Evolutionary conservation across 2,329 filamentous ascomycete species (phyloP).

Genomic region (Zasmidium cellare): DNA sequence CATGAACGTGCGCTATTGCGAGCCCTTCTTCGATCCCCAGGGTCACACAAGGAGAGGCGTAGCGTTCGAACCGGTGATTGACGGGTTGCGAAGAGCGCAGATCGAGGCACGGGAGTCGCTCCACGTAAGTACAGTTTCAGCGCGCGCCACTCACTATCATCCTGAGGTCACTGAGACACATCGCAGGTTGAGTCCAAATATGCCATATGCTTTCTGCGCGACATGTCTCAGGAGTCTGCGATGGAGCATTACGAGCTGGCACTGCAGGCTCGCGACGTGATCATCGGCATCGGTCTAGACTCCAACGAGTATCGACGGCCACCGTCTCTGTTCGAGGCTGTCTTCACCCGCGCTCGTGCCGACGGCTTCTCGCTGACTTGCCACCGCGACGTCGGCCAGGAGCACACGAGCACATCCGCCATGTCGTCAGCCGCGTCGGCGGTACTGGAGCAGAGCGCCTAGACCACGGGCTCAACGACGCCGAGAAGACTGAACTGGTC

Average conservation of each 20-base stretch:
- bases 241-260: constrained; percentile 43
- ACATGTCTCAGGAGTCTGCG: constrained; percentile 41
- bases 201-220: constrained; percentile 48
- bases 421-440: constrained; percentile 34
- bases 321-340: constrained; percentile 46
- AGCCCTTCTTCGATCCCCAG: constrained; percentile 48
- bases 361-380: constrained; percentile 50
- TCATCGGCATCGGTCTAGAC: constrained; percentile 48
- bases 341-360: constrained; percentile 38
- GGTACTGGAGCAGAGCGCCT: constrained; percentile 40
- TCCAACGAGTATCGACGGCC: constrained; percentile 50
- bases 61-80: constrained; percentile 34
- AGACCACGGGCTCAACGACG: constrained; percentile 46
- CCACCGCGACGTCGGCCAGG: constrained; percentile 55
- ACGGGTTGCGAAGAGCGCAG: constrained; percentile 34
- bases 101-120: constrained; percentile 2
- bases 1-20: constrained; percentile 44
- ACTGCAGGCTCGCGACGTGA: constrained; percentile 38
- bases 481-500: constrained; percentile 37
- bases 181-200: constrained; percentile 28
- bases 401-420: constrained; percentile 45
- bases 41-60: constrained; percentile 43
- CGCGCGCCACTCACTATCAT: no score
- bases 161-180: no score
- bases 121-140: background rate